phyloP scores from a whole-genome alignment of 2,329 filamentous ascomycete genomes.

The Pseudonectria foliicola region DNA sequence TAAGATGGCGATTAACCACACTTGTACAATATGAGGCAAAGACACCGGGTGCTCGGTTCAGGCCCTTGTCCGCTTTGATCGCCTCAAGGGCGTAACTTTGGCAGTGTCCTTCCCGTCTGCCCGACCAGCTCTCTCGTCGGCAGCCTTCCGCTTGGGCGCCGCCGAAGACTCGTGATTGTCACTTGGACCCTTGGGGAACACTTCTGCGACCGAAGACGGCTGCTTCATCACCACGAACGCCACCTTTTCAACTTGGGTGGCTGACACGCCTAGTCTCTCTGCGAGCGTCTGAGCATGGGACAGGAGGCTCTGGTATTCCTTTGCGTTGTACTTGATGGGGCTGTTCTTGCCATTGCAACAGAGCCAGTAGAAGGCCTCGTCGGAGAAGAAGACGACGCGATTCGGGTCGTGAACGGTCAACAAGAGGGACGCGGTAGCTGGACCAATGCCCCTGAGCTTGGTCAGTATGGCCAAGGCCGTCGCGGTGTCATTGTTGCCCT shows the following conservation, averaged over 20 bases:
- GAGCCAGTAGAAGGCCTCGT: conserved; percentile 71
- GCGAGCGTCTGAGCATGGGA: conserved; percentile 34
- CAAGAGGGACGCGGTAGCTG: conserved; percentile 70
- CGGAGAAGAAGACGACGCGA: conserved; percentile 66
- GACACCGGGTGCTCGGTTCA: conserved; percentile 1
- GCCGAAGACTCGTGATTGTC: background rate
- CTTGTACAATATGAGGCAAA: no score
- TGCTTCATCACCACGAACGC: conserved; percentile 60
- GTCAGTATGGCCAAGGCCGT: conserved; percentile 47
- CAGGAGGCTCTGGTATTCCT: conserved; percentile 59
- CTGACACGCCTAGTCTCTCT: conserved; percentile 44
- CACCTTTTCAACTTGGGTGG: conserved; percentile 61
- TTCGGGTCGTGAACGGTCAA: conserved; percentile 57
- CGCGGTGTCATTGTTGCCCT: conserved; percentile 31
- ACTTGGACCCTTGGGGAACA: conserved; percentile 2
- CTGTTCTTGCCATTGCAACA: conserved; percentile 44
- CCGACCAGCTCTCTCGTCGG: conserved; percentile 1
- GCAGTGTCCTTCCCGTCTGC: conserved; percentile 13
- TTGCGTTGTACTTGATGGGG: conserved; percentile 60
- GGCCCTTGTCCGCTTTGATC: conserved; percentile 18
- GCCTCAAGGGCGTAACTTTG: conserved; percentile 11
- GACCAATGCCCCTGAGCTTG: conserved; percentile 66
- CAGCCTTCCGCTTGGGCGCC: conserved; percentile 16
- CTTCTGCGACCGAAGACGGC: conserved; percentile 3
- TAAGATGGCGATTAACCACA: no score